A percentile compares a stretch with the other conserved stretches of the same genome.
These are phyloP conservation scores for Halteria grandinella DNA, from an alignment of 73 alveolate species.

Conservation along the genomic window DNA sequence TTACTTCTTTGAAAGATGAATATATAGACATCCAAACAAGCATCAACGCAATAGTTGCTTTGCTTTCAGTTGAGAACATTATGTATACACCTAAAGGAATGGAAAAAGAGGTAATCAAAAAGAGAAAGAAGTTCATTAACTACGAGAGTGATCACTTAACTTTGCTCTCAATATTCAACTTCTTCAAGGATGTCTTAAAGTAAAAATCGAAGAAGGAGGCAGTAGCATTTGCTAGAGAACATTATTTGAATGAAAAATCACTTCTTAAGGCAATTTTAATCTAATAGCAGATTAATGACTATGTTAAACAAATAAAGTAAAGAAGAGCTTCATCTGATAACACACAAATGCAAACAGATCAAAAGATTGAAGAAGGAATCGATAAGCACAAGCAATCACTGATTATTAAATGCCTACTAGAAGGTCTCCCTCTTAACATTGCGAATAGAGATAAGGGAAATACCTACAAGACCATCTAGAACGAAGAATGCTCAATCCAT, in stretches of 20 bases:
- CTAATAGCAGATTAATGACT: slow-evolving; percentile 73
- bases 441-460: slow-evolving; percentile 71
- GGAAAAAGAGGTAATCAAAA: slow-evolving; percentile 69
- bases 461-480: slow-evolving; percentile 64
- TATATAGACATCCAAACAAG: slow-evolving; percentile 63
- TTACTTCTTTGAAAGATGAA: slow-evolving; percentile 61
- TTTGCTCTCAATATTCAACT: slow-evolving; percentile 75
- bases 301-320: slow-evolving; percentile 29
- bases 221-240: slow-evolving; percentile 78
- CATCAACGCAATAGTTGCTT: slow-evolving; percentile 81
- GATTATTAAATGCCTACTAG: slow-evolving; percentile 74
- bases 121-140: slow-evolving; percentile 80
- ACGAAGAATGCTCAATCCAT: slow-evolving; percentile 82
- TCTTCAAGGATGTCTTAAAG: slow-evolving; percentile 59
- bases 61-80: slow-evolving; percentile 88
- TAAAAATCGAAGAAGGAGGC: slow-evolving; percentile 72
- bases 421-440: slow-evolving; percentile 78
- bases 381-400: slow-evolving; percentile 61
- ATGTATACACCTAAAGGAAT: slow-evolving; percentile 78
- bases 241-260: slow-evolving; percentile 86
- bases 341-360: not conserved
- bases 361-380: slow-evolving; percentile 44
- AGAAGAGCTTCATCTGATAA: slow-evolving; percentile 18
- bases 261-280: slow-evolving; percentile 84
- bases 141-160: slow-evolving; percentile 92